A percentile compares a stretch with the other conserved stretches of the same genome.
phyloP scores from a whole-genome alignment of 208 protist species.

The Blastocrithidia nonstop region DNA sequence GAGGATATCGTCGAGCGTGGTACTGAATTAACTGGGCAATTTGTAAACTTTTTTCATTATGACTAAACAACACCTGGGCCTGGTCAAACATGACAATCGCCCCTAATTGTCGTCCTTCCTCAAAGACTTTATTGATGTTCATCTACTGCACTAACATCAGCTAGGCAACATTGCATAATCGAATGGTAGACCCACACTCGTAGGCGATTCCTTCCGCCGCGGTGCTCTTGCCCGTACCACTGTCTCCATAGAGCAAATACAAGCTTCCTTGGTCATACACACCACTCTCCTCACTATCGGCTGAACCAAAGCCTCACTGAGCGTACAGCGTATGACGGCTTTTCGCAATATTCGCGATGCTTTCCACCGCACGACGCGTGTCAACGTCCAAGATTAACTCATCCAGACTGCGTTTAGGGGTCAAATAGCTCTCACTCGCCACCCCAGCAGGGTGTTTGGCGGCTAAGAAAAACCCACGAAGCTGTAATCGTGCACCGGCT shows the following conservation, averaged over 20 bases:
- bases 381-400: conserved; percentile 50
- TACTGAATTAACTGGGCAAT: conserved; percentile 68
- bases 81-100: conserved; percentile 82
- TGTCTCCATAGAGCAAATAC: conserved; percentile 68
- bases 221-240: conserved; percentile 79
- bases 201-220: conserved; percentile 82
- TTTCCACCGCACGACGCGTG: conserved; percentile 24
- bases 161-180: conserved; percentile 67
- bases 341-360: conserved; percentile 50
- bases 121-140: conserved; percentile 51
- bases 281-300: conserved; percentile 38
- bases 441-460: conserved; percentile 21
- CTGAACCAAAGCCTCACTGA: conserved; percentile 80
- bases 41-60: conserved; percentile 40
- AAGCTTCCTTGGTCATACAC: conserved; percentile 12
- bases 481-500: conserved; percentile 60
- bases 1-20: conserved; percentile 49
- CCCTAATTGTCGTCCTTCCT: conserved; percentile 62
- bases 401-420: conserved; percentile 48
- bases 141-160: conserved; percentile 34
- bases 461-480: conserved; percentile 79
- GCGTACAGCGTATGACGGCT: conserved; percentile 72
- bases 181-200: conserved; percentile 79
- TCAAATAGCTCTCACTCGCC: conserved; percentile 42
- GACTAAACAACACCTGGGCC: conserved; percentile 71